Conservation (phyloP, 2,329 filamentous ascomycete species). For the Calonectria fujianensis region DNA sequence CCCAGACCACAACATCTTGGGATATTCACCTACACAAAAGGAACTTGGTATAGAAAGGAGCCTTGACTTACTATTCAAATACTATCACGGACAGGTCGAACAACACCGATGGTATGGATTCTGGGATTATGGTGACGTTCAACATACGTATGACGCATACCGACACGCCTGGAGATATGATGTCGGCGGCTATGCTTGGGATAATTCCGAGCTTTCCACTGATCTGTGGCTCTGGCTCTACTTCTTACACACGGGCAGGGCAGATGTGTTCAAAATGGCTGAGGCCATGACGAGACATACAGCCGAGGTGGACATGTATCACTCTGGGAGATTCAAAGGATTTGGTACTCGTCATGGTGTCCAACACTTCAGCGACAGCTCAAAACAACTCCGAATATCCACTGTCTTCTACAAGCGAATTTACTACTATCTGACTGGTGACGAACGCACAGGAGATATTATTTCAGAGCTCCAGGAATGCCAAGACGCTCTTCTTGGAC, state of each 20-base stretch:
- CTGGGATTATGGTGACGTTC: slow-evolving; percentile 77
- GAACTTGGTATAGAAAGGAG: slow-evolving; percentile 68
- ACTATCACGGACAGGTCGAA: slow-evolving; percentile 73
- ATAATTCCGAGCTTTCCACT: slow-evolving; percentile 77
- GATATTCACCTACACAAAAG: slow-evolving; percentile 46
- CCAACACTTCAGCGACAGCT: slow-evolving; percentile 76
- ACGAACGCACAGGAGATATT: slow-evolving; percentile 72
- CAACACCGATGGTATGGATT: slow-evolving; percentile 78
- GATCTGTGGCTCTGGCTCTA: slow-evolving; percentile 78
- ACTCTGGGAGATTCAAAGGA: slow-evolving; percentile 73
- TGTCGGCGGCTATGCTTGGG: slow-evolving; percentile 78
- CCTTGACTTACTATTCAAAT: slow-evolving; percentile 73
- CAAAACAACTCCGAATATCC: slow-evolving; percentile 75
- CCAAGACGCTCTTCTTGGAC: slow-evolving; percentile 38
- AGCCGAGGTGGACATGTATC: slow-evolving; percentile 77
- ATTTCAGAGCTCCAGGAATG: slow-evolving; percentile 41
- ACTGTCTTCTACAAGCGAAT: slow-evolving; percentile 61
- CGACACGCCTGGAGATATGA: slow-evolving; percentile 78
- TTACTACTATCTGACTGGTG: slow-evolving; percentile 75
- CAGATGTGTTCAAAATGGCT: slow-evolving; percentile 74
- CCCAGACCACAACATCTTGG: slow-evolving; percentile 22
- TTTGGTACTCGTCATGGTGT: slow-evolving; percentile 78
- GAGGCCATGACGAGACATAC: slow-evolving; percentile 75
- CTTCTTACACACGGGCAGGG: slow-evolving; percentile 74
- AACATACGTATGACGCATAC: slow-evolving; percentile 76